These are phyloP conservation scores for Scheffersomyces titani DNA, from an alignment of 1,139 yeast genomes.

Conservation along the genomic window DNA sequence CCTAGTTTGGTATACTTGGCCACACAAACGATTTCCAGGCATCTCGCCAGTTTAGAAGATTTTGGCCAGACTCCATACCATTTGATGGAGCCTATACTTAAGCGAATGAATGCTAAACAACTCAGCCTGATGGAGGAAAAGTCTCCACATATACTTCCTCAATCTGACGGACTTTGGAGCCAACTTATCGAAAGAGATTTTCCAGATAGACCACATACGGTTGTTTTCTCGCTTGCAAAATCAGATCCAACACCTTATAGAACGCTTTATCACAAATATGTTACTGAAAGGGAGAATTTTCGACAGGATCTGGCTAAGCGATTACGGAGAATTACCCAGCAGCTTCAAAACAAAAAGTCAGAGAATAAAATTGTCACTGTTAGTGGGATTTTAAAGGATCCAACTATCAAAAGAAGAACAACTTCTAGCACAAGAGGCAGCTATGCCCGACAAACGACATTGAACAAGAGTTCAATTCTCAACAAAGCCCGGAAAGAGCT, in stretches of 20 bases:
- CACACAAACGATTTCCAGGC: constrained; percentile 18
- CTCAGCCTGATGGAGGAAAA: constrained; percentile 42
- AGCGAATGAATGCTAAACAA: constrained; percentile 49
- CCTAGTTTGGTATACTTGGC: constrained; percentile 16
- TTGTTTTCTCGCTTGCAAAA: constrained; percentile 4
- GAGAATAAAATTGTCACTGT: constrained; percentile 48
- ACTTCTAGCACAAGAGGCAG: constrained; percentile 7
- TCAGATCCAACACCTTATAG: constrained; percentile 36
- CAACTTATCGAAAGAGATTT: constrained; percentile 47
- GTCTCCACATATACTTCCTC: constrained; percentile 47
- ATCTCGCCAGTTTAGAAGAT: constrained; percentile 29
- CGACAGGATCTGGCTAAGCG: constrained; percentile 53
- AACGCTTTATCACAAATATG: constrained; percentile 43
- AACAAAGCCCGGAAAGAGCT: constrained; percentile 38
- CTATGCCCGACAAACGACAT: constrained; percentile 4
- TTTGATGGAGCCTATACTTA: constrained; percentile 44
- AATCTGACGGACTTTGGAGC: constrained; percentile 56
- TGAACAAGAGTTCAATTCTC: constrained; percentile 31
- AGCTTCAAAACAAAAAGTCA: constrained; percentile 43
- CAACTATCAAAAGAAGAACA: constrained; percentile 31
- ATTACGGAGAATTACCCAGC: constrained; percentile 45
- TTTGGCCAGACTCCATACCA: constrained; percentile 53
- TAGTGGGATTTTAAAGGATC: constrained; percentile 39
- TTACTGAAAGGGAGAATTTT: constrained; percentile 45
- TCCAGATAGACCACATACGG: constrained; percentile 39